phyloP scores from a whole-genome alignment of 2,329 filamentous ascomycete genomes.

The Talaromyces amestolkiae region DNA sequence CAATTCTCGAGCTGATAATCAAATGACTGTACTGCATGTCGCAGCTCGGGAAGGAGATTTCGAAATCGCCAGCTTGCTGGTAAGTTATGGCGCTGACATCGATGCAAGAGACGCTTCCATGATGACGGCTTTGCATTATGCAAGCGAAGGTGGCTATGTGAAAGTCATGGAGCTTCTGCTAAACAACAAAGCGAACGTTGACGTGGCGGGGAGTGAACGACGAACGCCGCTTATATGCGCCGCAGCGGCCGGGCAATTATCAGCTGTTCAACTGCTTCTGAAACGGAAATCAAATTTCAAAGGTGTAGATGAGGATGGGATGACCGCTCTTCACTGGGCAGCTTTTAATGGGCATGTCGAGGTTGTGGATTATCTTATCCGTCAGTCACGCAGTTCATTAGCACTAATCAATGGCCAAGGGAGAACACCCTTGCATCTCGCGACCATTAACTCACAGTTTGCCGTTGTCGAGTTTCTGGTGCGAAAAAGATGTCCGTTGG shows the following conservation, averaged over 20 bases:
- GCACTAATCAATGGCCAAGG: slow-evolving; percentile 30
- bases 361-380: slow-evolving; percentile 31
- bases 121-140: slow-evolving; percentile 39
- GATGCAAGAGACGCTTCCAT: slow-evolving; percentile 38
- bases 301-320: slow-evolving; percentile 32
- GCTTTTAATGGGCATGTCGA: slow-evolving; percentile 40
- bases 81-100: slow-evolving; percentile 33
- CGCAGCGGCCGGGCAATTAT: slow-evolving; percentile 31
- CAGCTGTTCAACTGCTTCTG: slow-evolving; percentile 31
- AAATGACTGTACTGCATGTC: slow-evolving; percentile 36
- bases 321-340: slow-evolving; percentile 42
- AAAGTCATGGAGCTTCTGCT: slow-evolving; percentile 31
- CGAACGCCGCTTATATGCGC: slow-evolving; percentile 38
- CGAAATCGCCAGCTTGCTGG: slow-evolving; percentile 34
- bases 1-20: slow-evolving; percentile 34
- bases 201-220: slow-evolving; percentile 30
- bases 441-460: slow-evolving; percentile 36
- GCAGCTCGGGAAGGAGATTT: slow-evolving; percentile 35
- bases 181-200: slow-evolving; percentile 32
- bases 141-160: slow-evolving; percentile 32
- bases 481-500: slow-evolving; percentile 31
- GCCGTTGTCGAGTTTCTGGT: slow-evolving; percentile 38
- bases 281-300: slow-evolving; percentile 32
- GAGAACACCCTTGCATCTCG: slow-evolving; percentile 38
- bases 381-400: slow-evolving; percentile 31